Evolutionary conservation across 1,139 yeast genomes (phyloP).

Genomic region (Yamadazyma buinensis): DNA sequence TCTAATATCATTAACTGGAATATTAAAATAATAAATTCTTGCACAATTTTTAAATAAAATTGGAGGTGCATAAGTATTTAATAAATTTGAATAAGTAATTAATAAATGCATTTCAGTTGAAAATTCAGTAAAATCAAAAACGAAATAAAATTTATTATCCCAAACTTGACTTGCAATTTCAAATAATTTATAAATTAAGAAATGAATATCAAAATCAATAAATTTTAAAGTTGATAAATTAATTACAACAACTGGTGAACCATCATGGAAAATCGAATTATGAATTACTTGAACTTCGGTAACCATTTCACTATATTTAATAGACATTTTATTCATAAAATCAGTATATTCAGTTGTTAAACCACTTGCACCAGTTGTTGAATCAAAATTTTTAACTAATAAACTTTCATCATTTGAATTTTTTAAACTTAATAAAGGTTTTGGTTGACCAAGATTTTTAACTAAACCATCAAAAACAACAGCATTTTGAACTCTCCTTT

Average conservation of each 20-base stretch:
- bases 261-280: constrained; percentile 68
- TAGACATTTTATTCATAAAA: constrained; percentile 68
- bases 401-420: constrained; percentile 38
- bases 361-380: constrained; percentile 36
- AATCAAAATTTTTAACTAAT: constrained; percentile 37
- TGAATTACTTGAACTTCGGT: constrained; percentile 48
- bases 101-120: constrained; percentile 25
- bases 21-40: constrained; percentile 57
- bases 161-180: constrained; percentile 72
- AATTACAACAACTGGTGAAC: constrained; percentile 64
- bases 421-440: constrained; percentile 45
- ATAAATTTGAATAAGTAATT: constrained; percentile 23
- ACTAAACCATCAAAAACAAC: constrained; percentile 27
- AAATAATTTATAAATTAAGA: constrained; percentile 56
- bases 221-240: constrained; percentile 42
- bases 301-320: constrained; percentile 46
- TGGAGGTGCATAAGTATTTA: constrained; percentile 43
- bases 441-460: constrained; percentile 37
- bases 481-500: constrained; percentile 20
- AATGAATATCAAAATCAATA: constrained; percentile 49
- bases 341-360: constrained; percentile 51
- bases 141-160: constrained; percentile 61
- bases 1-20: constrained; percentile 40
- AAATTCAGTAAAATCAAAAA: constrained; percentile 70
- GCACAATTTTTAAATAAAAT: constrained; percentile 53